Conservation (phyloP, 2,329 filamentous ascomycete genomes). For the Alternaria sp. region DNA sequence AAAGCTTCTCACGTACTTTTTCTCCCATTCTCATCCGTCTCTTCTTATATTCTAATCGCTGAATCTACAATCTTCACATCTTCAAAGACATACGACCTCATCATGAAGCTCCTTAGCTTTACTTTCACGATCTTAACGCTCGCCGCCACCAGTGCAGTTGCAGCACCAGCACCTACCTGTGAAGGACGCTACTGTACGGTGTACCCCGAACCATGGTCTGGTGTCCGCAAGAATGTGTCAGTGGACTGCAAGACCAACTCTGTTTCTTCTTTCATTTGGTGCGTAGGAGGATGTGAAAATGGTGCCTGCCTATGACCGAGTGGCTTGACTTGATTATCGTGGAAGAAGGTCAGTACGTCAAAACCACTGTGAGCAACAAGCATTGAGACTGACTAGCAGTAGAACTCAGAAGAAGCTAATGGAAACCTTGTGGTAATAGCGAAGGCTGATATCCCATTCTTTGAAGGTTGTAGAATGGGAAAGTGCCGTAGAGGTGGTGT, state of each 20-base stretch:
- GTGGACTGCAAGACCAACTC: neutral
- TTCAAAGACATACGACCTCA: neutral
- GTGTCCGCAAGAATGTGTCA: neutral
- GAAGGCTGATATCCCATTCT: neutral
- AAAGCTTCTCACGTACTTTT: neutral
- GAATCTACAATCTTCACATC: neutral
- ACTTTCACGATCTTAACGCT: neutral
- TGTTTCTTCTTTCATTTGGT: neutral
- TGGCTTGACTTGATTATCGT: neutral
- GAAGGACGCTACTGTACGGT: neutral
- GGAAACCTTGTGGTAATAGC: neutral
- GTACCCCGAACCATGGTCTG: neutral
- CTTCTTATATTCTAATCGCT: neutral
- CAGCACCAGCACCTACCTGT: neutral
- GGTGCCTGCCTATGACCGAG: neutral
- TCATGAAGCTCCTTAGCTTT: neutral
- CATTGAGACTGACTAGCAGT: neutral
- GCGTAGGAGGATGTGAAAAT: neutral
- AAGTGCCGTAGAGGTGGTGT: neutral
- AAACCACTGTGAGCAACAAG: neutral
- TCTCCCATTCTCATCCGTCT: neutral
- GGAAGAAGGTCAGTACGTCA: neutral
- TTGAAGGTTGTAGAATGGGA: neutral
- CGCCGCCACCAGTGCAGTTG: neutral
- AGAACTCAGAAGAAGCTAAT: neutral